Evolutionary conservation across 2,329 filamentous ascomycete species (phyloP).

Genomic region (Lasiodiplodia sp.): DNA sequence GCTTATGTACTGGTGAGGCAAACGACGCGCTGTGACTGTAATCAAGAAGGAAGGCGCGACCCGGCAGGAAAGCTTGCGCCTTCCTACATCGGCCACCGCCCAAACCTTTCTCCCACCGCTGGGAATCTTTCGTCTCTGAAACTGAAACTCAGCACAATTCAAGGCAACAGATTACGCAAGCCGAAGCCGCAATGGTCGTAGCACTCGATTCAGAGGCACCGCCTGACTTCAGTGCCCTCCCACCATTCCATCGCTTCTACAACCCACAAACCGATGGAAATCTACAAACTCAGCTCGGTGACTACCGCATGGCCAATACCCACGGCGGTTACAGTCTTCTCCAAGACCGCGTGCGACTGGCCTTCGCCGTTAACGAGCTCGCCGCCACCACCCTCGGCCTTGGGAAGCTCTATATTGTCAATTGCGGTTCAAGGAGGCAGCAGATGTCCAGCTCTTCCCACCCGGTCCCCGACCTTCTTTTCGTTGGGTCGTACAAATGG

Average conservation of each 20-base stretch:
- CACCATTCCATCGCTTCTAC: neutral
- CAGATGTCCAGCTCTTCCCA: neutral
- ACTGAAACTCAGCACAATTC: too few species aligned
- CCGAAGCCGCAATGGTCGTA: neutral
- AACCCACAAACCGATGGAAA: neutral
- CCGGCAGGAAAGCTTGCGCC: too few species aligned
- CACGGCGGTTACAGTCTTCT: neutral
- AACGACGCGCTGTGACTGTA: too few species aligned
- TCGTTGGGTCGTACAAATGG: neutral
- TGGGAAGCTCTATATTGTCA: neutral
- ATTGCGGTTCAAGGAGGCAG: neutral
- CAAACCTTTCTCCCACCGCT: too few species aligned
- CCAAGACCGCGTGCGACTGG: neutral
- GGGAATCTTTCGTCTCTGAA: too few species aligned
- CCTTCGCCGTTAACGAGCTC: neutral
- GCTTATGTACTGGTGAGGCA: neutral
- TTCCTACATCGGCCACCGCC: too few species aligned
- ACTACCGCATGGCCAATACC: neutral
- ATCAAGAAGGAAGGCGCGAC: too few species aligned
- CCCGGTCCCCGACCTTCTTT: constrained; percentile 5
- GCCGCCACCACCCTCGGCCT: neutral
- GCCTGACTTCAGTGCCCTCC: neutral
- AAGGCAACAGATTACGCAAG: too few species aligned
- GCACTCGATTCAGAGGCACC: neutral
- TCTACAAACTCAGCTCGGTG: neutral